Conservation (phyloP, 257 asterid species). For the Forsythia suspensa region DNA sequence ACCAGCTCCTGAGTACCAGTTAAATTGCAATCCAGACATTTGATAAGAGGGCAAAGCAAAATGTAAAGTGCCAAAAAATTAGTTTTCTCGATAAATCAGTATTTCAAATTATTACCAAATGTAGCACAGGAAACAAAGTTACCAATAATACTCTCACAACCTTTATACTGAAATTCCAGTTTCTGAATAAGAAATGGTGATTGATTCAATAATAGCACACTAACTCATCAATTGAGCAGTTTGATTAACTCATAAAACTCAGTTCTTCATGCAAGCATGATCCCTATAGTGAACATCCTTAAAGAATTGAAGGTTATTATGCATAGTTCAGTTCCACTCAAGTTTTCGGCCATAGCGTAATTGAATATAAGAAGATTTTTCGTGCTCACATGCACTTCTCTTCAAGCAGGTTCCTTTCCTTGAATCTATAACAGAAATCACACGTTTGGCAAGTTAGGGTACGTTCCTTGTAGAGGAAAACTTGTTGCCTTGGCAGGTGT, state of each 20-base stretch:
- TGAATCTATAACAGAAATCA: too few species aligned
- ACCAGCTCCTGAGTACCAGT: not conserved
- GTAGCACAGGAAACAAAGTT: not conserved
- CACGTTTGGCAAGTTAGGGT: too few species aligned
- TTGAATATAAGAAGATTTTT: too few species aligned
- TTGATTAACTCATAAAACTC: not conserved
- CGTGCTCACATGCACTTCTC: too few species aligned
- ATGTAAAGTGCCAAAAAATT: not conserved
- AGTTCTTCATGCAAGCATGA: not conserved
- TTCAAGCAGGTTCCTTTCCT: too few species aligned
- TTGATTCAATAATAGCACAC: not conserved
- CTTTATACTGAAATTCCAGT: not conserved
- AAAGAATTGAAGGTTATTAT: too few species aligned
- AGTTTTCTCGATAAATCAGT: not conserved
- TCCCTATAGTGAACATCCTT: too few species aligned
- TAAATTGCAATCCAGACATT: not conserved
- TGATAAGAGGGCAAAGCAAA: not conserved
- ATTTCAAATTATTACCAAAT: not conserved
- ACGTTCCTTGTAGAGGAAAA: too few species aligned
- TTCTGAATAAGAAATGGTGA: not conserved
- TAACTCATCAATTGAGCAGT: not conserved
- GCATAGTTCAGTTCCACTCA: too few species aligned
- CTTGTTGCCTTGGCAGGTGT: too few species aligned
- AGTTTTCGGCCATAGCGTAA: too few species aligned
- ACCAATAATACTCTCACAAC: not conserved